Conservation (phyloP, 164 flowering plant species). For the Santalum album region DNA sequence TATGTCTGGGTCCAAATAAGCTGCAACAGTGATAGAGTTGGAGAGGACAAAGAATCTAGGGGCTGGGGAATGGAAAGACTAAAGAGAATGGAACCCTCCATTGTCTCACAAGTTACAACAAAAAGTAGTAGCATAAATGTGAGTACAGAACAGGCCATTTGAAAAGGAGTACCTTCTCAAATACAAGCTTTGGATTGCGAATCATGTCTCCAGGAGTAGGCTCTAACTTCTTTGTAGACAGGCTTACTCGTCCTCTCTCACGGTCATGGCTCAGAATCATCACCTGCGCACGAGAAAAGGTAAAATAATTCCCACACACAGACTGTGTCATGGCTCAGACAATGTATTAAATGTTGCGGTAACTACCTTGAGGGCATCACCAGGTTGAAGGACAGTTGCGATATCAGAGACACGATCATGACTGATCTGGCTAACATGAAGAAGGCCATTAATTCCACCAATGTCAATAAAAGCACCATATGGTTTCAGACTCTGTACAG, state of each 20-base stretch:
- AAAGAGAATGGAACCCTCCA: too few relatives aligned
- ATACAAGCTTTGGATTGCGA: conserved; percentile 91
- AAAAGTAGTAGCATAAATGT: too few relatives aligned
- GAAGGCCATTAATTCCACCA: conserved; percentile 97
- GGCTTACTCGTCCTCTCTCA: conserved; percentile 93
- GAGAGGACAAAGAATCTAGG: too few relatives aligned
- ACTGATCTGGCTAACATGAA: conserved; percentile 97
- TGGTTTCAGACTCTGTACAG: conserved; percentile 90
- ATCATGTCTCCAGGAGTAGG: conserved; percentile 99
- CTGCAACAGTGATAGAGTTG: not conserved
- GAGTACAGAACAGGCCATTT: not conserved
- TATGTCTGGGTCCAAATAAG: not conserved
- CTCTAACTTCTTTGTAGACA: conserved; percentile 94
- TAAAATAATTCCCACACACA: not conserved
- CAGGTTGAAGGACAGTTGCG: conserved; percentile 90
- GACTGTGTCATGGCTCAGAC: not conserved
- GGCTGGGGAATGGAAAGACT: too few relatives aligned
- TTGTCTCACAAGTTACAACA: too few relatives aligned
- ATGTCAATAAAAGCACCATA: conserved; percentile 97
- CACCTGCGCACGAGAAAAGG: conserved; percentile 34
- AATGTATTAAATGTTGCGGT: not conserved
- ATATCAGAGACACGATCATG: conserved; percentile 95
- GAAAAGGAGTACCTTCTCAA: conserved; percentile 70
- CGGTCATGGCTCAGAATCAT: conserved; percentile 97
- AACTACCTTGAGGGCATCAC: conserved; percentile 87